Conservation (phyloP, 192 early-diverging fungal species). For the Coemansia erecta region DNA sequence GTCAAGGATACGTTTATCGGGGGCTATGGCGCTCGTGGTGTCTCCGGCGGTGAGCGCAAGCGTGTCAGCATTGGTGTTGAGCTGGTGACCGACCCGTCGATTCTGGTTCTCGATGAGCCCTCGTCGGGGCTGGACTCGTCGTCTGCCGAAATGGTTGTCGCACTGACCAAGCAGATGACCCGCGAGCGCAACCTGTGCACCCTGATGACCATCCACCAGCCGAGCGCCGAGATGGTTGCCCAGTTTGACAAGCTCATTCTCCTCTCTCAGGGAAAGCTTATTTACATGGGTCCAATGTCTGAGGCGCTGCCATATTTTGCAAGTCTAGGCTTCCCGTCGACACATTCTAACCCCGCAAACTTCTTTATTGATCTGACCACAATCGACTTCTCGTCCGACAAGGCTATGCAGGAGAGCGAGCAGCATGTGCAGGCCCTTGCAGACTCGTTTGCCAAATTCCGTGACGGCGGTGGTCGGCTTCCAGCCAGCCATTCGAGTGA, state of each 20-base stretch:
- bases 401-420: too few species aligned
- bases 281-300: slow-evolving; percentile 49
- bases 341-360: slow-evolving; percentile 60
- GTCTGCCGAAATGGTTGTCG: too few species aligned
- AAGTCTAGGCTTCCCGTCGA: slow-evolving; percentile 46
- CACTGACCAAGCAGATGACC: too few species aligned
- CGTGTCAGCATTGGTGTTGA: too few species aligned
- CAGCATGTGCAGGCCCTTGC: slow-evolving; percentile 11
- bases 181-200: slow-evolving; percentile 56
- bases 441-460: slow-evolving; percentile 4
- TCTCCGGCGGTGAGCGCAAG: slow-evolving; percentile 28
- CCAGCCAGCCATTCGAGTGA: neutral
- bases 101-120: too few species aligned
- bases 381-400: slow-evolving; percentile 4
- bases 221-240: slow-evolving; percentile 65
- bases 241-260: slow-evolving; percentile 70
- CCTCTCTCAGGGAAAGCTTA: slow-evolving; percentile 51
- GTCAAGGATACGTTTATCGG: slow-evolving; percentile 51
- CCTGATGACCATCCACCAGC: slow-evolving; percentile 80
- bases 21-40: slow-evolving; percentile 22
- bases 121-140: too few species aligned
- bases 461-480: neutral
- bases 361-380: slow-evolving; percentile 55
- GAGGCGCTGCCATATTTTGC: slow-evolving; percentile 31
- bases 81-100: too few species aligned